Evolutionary conservation across 176 grass and related monocot species (phyloP).

Genomic region (Coix lacrymajobi): DNA sequence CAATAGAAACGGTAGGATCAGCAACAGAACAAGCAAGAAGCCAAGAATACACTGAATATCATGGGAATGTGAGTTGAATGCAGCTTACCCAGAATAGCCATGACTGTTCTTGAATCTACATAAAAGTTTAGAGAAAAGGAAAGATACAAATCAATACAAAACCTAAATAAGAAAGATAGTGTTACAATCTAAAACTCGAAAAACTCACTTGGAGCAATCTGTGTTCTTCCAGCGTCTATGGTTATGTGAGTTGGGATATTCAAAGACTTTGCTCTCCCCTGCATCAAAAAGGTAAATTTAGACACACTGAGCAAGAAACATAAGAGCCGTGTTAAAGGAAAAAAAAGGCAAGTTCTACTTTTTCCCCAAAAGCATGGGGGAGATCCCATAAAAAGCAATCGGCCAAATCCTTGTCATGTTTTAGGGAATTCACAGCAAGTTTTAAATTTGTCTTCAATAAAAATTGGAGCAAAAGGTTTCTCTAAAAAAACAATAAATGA

Average conservation of each 20-base stretch:
- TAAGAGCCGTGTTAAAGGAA: background rate
- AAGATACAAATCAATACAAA: background rate
- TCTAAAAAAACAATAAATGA: background rate
- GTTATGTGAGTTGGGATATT: constrained; percentile 84
- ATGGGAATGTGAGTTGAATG: background rate
- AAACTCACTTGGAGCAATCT: constrained; percentile 95
- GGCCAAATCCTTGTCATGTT: background rate
- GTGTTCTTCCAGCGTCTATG: constrained; percentile 94
- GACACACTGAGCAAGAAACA: background rate
- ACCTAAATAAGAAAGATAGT: background rate
- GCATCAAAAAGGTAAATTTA: background rate
- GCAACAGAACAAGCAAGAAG: background rate
- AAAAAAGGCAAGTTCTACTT: background rate
- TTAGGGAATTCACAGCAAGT: background rate
- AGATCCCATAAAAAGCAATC: background rate
- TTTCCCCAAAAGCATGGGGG: background rate
- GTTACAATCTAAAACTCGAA: background rate
- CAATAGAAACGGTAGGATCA: constrained; percentile 12
- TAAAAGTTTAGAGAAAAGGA: background rate
- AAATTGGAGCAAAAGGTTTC: background rate
- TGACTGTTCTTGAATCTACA: constrained; percentile 89
- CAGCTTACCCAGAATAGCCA: constrained; percentile 76
- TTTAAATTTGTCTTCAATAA: background rate
- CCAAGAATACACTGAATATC: background rate
- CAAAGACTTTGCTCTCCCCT: constrained; percentile 91